Conservation (phyloP, 2,329 filamentous ascomycete species). For the Cercospora sp. region DNA sequence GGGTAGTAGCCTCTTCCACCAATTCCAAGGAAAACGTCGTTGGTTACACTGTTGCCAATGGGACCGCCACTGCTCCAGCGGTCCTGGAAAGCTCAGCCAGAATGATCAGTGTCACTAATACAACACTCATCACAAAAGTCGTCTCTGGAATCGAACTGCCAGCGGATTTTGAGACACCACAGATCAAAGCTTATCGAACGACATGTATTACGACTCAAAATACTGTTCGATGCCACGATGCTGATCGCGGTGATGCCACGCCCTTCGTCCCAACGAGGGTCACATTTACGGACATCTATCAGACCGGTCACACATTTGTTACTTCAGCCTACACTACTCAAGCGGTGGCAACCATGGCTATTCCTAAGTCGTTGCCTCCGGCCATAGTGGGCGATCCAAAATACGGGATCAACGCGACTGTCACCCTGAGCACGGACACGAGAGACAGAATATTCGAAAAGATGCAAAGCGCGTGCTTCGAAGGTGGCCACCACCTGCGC, state of each 20-base stretch:
- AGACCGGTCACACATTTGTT: neutral
- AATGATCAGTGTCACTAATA: neutral
- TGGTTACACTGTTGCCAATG: neutral
- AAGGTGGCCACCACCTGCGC: neutral
- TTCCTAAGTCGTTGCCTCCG: neutral
- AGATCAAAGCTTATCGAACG: neutral
- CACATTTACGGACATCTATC: neutral
- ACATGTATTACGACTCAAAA: neutral
- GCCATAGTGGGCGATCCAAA: neutral
- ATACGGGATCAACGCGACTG: neutral
- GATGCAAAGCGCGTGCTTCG: neutral
- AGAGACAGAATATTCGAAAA: neutral
- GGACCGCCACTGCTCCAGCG: neutral
- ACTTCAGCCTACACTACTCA: neutral
- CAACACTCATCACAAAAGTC: neutral
- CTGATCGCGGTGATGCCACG: neutral
- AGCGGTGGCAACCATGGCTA: neutral
- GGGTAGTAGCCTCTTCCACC: neutral
- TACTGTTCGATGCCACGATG: neutral
- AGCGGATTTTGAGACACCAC: neutral
- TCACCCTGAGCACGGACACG: neutral
- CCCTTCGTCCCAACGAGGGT: neutral
- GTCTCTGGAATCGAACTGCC: neutral
- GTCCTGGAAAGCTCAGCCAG: neutral
- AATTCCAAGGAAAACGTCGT: neutral